Conservation (phyloP, 2,329 filamentous ascomycete species). For the Rutstroemia sp. region DNA sequence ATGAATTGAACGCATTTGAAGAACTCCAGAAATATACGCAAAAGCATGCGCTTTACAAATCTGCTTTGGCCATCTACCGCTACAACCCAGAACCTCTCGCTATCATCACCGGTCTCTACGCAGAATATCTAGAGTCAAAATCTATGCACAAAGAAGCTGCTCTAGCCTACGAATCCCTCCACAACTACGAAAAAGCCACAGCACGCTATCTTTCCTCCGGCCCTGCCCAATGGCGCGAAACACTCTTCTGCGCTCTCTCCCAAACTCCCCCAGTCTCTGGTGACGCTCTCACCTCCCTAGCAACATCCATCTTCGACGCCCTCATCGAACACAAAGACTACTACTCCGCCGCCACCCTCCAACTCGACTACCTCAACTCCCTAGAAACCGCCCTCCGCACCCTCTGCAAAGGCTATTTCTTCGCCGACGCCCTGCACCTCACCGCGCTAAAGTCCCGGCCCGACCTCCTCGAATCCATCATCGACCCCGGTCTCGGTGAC, state of each 20-base stretch:
- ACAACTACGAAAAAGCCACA: slow-evolving; percentile 66
- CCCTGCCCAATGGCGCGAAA: slow-evolving; percentile 76
- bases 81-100: slow-evolving; percentile 65
- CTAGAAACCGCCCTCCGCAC: slow-evolving; percentile 63
- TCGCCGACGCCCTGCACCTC: slow-evolving; percentile 81
- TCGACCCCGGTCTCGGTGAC: slow-evolving; percentile 76
- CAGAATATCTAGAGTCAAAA: slow-evolving; percentile 63
- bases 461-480: slow-evolving; percentile 54
- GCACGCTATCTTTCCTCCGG: slow-evolving; percentile 78
- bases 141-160: slow-evolving; percentile 83
- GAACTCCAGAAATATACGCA: slow-evolving; percentile 72
- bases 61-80: slow-evolving; percentile 73
- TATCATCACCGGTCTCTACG: slow-evolving; percentile 70
- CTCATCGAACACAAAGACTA: slow-evolving; percentile 82
- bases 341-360: slow-evolving; percentile 67
- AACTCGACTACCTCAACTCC: slow-evolving; percentile 73
- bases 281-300: slow-evolving; percentile 58
- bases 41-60: slow-evolving; percentile 72
- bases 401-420: slow-evolving; percentile 81
- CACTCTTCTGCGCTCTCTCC: slow-evolving; percentile 69
- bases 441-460: slow-evolving; percentile 51
- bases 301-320: slow-evolving; percentile 67
- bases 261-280: slow-evolving; percentile 50
- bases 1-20: slow-evolving; percentile 65
- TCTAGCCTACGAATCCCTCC: slow-evolving; percentile 81